phyloP scores from a whole-genome alignment of 2,329 filamentous ascomycete genomes.

The Xylariaceae sp. region DNA sequence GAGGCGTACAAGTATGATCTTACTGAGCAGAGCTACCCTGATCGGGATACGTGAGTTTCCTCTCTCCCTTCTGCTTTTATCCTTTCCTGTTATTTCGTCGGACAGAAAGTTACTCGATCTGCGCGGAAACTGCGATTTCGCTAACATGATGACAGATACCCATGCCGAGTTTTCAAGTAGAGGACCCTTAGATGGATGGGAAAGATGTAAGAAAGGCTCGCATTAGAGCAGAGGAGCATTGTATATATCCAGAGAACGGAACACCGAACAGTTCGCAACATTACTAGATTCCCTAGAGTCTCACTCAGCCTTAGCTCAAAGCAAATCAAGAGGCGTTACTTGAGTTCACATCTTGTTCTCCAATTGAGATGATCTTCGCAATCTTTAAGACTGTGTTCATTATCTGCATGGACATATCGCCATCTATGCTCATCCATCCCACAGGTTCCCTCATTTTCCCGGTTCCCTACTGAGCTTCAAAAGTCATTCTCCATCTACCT shows the following conservation, averaged over 20 bases:
- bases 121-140: background rate
- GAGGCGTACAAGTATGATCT: constrained; percentile 68
- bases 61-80: background rate
- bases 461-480: no score
- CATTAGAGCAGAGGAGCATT: constrained; percentile 16
- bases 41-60: constrained; percentile 52
- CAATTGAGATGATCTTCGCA: background rate
- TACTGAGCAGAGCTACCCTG: constrained; percentile 66
- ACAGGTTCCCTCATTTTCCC: no score
- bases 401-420: no score
- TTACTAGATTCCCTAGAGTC: constrained; percentile 28
- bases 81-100: background rate
- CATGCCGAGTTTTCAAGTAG: constrained; percentile 62
- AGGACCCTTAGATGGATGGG: constrained; percentile 20
- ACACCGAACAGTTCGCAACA: constrained; percentile 14
- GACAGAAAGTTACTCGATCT: background rate
- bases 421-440: no score
- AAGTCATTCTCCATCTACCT: no score
- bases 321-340: background rate
- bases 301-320: constrained; percentile 7
- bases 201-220: background rate
- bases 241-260: constrained; percentile 25
- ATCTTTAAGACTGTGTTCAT: no score
- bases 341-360: constrained; percentile 1
- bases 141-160: constrained; percentile 44